Base-by-base conservation (phyloP, 176 grass and related monocot species). In the Phyllostachys edulis region DNA sequence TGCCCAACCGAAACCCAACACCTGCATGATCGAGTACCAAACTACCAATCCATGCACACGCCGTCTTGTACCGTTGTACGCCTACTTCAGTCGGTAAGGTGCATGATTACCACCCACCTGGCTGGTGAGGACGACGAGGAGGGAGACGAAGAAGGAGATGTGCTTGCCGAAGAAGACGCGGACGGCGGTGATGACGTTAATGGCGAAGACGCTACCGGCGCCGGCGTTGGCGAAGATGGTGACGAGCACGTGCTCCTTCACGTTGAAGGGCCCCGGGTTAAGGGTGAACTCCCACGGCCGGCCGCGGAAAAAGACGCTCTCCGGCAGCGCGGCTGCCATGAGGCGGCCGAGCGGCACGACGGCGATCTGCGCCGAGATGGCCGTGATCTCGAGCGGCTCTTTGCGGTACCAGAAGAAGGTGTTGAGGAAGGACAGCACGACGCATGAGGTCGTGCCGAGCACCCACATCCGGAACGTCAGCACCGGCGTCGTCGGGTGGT, bases 201-300 rank as follows among this genome's bases (percentile, higher is more conserved):
- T 97, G 71, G 95, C 90, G 67, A 91, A 97, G 17, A 97, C 95
- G n/a, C 84, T 97, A 21, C 95, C 95, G 11, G 95, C 95, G 36
- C 95, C 92, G 73, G 95, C 86, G 81, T 97, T 97, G 75, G 95
- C 95, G 67, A 97, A 97, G 85, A 97, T 97, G 88, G 95, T 97
- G 75, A 97, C 87, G 32, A 97, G 80, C 34, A 97, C 92, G 75
- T 97, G 95, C 87, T 97, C 95, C 84, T 97, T 97, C 2, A 97
- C 88, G 82, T 94, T 97, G 89, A 97, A 97, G 1, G 92, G 95
- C 0, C 92, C 90, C 12, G 92, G 92, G 85, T 97, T 97, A 63
- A 97, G 90, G 2, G 84, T 90, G 85, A 97, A 94, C 90, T 97
- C 87, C 76, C 76, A 94, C 0, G 34, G 68, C 9, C 47, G 78